A percentile compares a stretch with the other conserved stretches of the same genome.
These are phyloP conservation scores for Rhynchosporium graminicola DNA, from an alignment of 2,329 filamentous ascomycete species.

Conservation along the genomic window DNA sequence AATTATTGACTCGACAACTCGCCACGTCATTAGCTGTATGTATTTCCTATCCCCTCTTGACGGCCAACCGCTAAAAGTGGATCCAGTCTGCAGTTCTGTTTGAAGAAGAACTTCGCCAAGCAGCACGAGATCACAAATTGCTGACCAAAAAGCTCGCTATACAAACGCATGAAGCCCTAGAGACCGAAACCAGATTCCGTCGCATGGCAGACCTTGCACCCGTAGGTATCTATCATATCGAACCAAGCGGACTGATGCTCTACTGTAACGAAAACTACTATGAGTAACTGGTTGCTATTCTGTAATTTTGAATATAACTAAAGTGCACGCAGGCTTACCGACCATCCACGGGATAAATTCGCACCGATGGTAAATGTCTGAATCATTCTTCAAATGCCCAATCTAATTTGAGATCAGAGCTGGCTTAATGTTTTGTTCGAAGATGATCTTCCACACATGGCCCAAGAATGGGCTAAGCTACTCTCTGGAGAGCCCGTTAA, in stretches of 20 bases:
- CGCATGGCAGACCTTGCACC: conserved; percentile 73
- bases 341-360: conserved; percentile 44
- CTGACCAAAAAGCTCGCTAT: conserved; percentile 65
- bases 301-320: not conserved
- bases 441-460: conserved; percentile 28
- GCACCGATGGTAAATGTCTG: conserved; percentile 35
- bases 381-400: not conserved
- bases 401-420: conserved; percentile 11
- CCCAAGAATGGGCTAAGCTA: conserved; percentile 30
- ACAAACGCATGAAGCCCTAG: conserved; percentile 51
- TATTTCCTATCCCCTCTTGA: not conserved
- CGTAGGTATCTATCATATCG: conserved; percentile 72
- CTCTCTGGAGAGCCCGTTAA: conserved; percentile 26
- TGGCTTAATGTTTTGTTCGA: conserved; percentile 28
- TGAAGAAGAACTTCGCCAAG: conserved; percentile 77
- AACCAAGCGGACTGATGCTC: conserved; percentile 62
- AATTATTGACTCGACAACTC: conserved; percentile 71
- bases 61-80: not conserved
- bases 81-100: conserved; percentile 70
- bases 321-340: conserved; percentile 46
- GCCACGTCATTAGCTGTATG: conserved; percentile 70
- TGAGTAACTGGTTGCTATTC: conserved; percentile 23
- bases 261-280: conserved; percentile 72
- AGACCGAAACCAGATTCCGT: conserved; percentile 65
- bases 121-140: conserved; percentile 66